phyloP scores from a whole-genome alignment of 129 eudicot genomes.

The Smallanthus sonchifolius region DNA sequence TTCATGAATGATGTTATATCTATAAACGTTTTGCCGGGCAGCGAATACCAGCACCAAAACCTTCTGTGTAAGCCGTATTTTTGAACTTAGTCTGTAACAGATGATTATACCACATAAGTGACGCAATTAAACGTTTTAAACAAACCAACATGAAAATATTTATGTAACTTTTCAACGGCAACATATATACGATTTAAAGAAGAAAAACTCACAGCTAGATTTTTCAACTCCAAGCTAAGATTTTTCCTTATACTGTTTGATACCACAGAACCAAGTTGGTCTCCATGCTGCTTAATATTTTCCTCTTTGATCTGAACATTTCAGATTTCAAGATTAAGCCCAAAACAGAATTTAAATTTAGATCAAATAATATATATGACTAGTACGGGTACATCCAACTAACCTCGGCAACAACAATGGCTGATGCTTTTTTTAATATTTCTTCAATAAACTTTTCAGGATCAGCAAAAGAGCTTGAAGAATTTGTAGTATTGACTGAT shows the following conservation, averaged over 20 bases:
- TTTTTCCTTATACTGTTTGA: conserved; percentile 44
- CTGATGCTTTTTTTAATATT: conserved; percentile 57
- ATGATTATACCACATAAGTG: neutral
- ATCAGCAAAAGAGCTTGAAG: conserved; percentile 45
- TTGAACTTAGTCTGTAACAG: conserved; percentile 67
- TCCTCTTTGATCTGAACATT: conserved; percentile 45
- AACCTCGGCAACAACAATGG: conserved; percentile 71
- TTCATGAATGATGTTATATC: neutral
- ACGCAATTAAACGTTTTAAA: neutral
- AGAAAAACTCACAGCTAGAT: conserved; percentile 60
- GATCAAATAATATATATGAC: neutral
- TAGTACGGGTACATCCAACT: conserved; percentile 5
- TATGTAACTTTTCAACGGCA: neutral
- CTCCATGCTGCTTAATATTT: conserved; percentile 52
- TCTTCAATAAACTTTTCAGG: conserved; percentile 65
- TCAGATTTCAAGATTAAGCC: conserved; percentile 11
- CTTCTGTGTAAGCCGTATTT: conserved; percentile 76
- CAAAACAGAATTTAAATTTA: neutral
- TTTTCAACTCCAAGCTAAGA: conserved; percentile 60
- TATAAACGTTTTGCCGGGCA: conserved; percentile 47
- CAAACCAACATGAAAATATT: neutral
- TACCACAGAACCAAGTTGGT: conserved; percentile 53
- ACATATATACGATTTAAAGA: neutral
- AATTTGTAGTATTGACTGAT: conserved; percentile 12
- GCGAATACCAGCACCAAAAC: conserved; percentile 63